A percentile compares a stretch with the other conserved stretches of the same genome.
Conservation (phyloP, 371 early-diverging fungal species). For the Coemansia sp. region DNA sequence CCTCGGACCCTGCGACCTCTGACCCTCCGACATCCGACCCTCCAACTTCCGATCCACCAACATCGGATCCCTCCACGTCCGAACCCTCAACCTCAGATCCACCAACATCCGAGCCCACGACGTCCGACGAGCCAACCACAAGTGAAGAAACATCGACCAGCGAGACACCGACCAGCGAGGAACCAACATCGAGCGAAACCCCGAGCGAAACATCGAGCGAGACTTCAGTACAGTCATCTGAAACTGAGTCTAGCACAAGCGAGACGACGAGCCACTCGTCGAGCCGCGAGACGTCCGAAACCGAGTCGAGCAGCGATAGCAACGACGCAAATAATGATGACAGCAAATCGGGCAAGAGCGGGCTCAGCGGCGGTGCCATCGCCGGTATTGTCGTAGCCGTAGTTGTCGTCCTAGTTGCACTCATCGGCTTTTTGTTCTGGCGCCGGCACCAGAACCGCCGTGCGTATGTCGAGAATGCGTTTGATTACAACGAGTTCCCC, state of each 20-base stretch:
- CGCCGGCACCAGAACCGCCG: conserved; percentile 30
- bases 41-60: background rate
- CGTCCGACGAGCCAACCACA: background rate
- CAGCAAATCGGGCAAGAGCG: conserved; percentile 6
- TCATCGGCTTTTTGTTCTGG: conserved; percentile 32
- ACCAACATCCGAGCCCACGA: background rate
- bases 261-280: background rate
- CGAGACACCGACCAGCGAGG: background rate
- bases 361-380: conserved; percentile 39
- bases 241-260: background rate
- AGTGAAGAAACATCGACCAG: background rate
- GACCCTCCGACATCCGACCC: background rate
- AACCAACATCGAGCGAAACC: background rate
- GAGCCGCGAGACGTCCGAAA: background rate
- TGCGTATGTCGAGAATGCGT: conserved; percentile 18
- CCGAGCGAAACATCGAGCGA: background rate
- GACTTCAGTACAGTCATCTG: background rate
- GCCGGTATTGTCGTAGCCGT: conserved; percentile 41
- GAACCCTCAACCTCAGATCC: conserved; percentile 3
- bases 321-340: background rate
- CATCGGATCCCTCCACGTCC: background rate
- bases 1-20: background rate
- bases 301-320: background rate
- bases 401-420: conserved; percentile 9
- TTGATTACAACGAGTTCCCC: conserved; percentile 49